Evolutionary conservation across 2,329 filamentous ascomycete genomes (phyloP).

Genomic region (Dothistroma pini): DNA sequence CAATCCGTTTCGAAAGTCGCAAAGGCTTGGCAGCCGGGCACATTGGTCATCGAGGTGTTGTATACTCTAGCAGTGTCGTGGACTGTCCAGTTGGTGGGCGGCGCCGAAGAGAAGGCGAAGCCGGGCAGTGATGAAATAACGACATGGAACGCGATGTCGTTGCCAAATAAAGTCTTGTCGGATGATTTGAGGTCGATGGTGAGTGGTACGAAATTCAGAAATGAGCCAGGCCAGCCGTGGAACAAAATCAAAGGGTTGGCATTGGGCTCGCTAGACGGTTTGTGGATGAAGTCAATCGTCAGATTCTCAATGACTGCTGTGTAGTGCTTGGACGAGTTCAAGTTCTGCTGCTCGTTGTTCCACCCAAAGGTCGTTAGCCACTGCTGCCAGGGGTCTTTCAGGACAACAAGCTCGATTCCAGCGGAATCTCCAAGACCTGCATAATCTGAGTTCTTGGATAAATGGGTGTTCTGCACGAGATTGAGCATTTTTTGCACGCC

Average conservation of each 20-base stretch:
- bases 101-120: slow-evolving; percentile 45
- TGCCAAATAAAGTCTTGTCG: slow-evolving; percentile 20
- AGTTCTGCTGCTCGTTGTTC: slow-evolving; percentile 7
- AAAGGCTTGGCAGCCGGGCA: slow-evolving; percentile 40
- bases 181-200: slow-evolving; percentile 31
- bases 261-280: slow-evolving; percentile 31
- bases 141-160: slow-evolving; percentile 50
- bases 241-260: slow-evolving; percentile 42
- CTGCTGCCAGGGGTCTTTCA: slow-evolving; percentile 2
- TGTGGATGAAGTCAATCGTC: slow-evolving; percentile 39
- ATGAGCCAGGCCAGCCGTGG: slow-evolving; percentile 47
- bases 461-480: neutral
- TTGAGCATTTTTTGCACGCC: slow-evolving; percentile 8
- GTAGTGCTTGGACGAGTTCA: slow-evolving; percentile 26
- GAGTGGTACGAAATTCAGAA: slow-evolving; percentile 43
- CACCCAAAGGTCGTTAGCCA: slow-evolving; percentile 13
- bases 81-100: slow-evolving; percentile 35
- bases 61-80: slow-evolving; percentile 38
- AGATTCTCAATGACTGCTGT: slow-evolving; percentile 34
- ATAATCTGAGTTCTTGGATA: slow-evolving; percentile 7
- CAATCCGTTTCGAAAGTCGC: slow-evolving; percentile 40
- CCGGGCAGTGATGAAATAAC: slow-evolving; percentile 57
- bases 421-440: slow-evolving; percentile 6
- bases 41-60: slow-evolving; percentile 39
- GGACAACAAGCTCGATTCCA: slow-evolving; percentile 7